A percentile compares a stretch with the other conserved stretches of the same genome.
These are phyloP conservation scores for Phanerochaete carnosa DNA, from an alignment of 768 basidiomycete genomes.

Conservation along the genomic window DNA sequence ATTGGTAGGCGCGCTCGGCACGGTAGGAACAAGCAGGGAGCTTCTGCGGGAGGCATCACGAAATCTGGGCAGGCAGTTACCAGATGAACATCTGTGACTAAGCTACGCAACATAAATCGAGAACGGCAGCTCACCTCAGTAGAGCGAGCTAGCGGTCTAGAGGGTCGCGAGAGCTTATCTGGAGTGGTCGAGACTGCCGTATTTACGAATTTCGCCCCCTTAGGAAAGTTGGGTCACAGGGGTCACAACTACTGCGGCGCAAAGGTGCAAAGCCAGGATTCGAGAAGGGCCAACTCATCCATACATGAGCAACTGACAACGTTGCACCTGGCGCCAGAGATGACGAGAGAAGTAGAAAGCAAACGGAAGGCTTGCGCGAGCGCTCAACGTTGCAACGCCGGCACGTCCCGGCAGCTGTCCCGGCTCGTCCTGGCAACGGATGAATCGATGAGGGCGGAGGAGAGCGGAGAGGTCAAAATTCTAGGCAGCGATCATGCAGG, in stretches of 20 bases:
- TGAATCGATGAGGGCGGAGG: background rate
- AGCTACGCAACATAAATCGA: background rate
- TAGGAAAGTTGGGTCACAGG: background rate
- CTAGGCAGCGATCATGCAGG: background rate
- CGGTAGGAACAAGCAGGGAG: background rate
- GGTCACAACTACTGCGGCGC: background rate
- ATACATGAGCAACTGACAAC: too few species aligned
- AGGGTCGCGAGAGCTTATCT: constrained; percentile 1
- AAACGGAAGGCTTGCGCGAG: too few species aligned
- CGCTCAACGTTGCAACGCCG: too few species aligned
- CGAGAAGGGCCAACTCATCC: too few species aligned
- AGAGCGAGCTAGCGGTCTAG: background rate
- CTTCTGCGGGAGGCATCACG: background rate
- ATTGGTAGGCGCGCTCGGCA: background rate
- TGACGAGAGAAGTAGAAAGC: too few species aligned
- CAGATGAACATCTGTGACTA: background rate
- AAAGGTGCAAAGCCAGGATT: background rate
- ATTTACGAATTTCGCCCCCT: background rate
- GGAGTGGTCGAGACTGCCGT: constrained; percentile 8
- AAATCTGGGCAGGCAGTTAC: background rate
- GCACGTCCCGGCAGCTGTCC: too few species aligned
- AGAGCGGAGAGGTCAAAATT: background rate
- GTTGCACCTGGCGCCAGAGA: background rate
- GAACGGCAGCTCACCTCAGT: background rate
- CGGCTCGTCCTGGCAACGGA: too few species aligned